Evolutionary conservation across 805 yeast genomes (phyloP).

Genomic region (Tetrapisispora namnaoensis): DNA sequence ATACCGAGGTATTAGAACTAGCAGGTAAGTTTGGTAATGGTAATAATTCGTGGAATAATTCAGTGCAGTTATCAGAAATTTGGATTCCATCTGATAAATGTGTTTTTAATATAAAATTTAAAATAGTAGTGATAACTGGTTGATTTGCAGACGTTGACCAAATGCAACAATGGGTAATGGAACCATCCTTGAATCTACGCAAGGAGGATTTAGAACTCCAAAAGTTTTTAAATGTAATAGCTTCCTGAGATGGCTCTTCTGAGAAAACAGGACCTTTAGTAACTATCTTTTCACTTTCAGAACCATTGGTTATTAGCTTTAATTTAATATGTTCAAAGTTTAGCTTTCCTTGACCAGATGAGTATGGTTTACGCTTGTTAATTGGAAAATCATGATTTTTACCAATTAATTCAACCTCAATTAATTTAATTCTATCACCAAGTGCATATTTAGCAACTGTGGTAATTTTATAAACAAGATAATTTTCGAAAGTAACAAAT

Average conservation of each 20-base stretch:
- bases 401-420: slow-evolving; percentile 29
- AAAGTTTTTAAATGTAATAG: slow-evolving; percentile 62
- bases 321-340: slow-evolving; percentile 35
- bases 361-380: slow-evolving; percentile 41
- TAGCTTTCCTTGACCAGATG: slow-evolving; percentile 24
- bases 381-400: slow-evolving; percentile 26
- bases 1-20: slow-evolving; percentile 42
- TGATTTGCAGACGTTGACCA: slow-evolving; percentile 56
- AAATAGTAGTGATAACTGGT: slow-evolving; percentile 56
- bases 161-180: slow-evolving; percentile 81
- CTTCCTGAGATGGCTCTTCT: slow-evolving; percentile 41
- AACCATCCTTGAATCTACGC: slow-evolving; percentile 88
- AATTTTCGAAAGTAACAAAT: slow-evolving; percentile 60
- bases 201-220: slow-evolving; percentile 86
- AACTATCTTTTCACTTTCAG: slow-evolving; percentile 68
- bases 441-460: slow-evolving; percentile 48
- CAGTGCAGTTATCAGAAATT: slow-evolving; percentile 28
- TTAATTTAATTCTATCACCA: slow-evolving; percentile 36
- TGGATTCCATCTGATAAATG: slow-evolving; percentile 44
- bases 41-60: slow-evolving; percentile 39
- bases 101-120: slow-evolving; percentile 49
- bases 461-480: slow-evolving; percentile 49
- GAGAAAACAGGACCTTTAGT: slow-evolving; percentile 77
- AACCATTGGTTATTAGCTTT: slow-evolving; percentile 61
- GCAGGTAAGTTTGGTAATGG: slow-evolving; percentile 57